Conservation (phyloP, 257 asterid species). For the Solanum clarkiae region DNA sequence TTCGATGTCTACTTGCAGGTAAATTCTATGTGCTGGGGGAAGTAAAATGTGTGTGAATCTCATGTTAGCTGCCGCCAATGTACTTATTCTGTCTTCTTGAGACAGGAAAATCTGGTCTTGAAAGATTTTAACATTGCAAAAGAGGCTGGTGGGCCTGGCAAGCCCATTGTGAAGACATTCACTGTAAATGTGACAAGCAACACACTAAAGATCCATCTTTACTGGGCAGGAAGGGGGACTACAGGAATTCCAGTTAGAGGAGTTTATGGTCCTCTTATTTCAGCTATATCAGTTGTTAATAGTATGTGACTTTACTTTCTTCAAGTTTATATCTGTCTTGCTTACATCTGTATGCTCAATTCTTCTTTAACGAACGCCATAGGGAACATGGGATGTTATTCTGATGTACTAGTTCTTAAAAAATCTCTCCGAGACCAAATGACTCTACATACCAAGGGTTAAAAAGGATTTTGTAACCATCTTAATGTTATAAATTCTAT, state of each 20-base stretch:
- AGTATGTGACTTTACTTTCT: slow-evolving; percentile 32
- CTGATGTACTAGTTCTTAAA: background rate
- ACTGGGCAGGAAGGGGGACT: slow-evolving; percentile 92
- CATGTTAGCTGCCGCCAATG: background rate
- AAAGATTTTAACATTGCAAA: slow-evolving; percentile 70
- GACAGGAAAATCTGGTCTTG: slow-evolving; percentile 38
- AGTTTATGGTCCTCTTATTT: slow-evolving; percentile 75
- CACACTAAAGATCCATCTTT: slow-evolving; percentile 67
- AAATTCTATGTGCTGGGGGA: background rate
- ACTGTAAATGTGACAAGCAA: slow-evolving; percentile 35
- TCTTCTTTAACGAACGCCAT: background rate
- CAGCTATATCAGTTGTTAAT: slow-evolving; percentile 80
- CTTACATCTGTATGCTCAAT: background rate
- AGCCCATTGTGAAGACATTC: slow-evolving; percentile 43
- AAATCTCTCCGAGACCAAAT: background rate
- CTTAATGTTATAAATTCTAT: background rate
- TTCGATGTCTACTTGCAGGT: slow-evolving; percentile 93
- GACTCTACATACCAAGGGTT: background rate
- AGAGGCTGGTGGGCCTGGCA: slow-evolving; percentile 75
- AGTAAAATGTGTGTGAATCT: background rate
- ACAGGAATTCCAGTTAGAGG: slow-evolving; percentile 83
- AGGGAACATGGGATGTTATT: background rate
- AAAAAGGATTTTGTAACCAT: background rate
- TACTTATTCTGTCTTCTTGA: background rate
- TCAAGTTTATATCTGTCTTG: background rate